A percentile compares a stretch with the other conserved stretches of the same genome.
These are phyloP conservation scores for Heimioporus sp. DNA, from an alignment of 768 basidiomycete genomes.

Conservation along the genomic window DNA sequence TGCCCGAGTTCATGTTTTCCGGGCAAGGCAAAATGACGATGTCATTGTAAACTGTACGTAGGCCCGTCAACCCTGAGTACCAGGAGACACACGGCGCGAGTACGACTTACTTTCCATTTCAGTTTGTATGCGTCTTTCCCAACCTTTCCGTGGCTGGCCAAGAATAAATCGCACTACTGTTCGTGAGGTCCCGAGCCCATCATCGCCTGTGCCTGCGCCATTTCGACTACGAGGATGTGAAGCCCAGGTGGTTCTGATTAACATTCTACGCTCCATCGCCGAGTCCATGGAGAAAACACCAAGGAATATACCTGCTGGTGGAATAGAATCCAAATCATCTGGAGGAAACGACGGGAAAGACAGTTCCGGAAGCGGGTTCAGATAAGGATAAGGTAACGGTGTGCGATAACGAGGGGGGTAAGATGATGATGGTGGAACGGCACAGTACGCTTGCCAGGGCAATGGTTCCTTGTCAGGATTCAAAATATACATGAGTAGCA, in stretches of 20 bases:
- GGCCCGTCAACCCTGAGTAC: constrained; percentile 2
- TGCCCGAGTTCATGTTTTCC: constrained; percentile 97
- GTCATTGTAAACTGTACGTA: constrained; percentile 72
- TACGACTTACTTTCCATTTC: constrained; percentile 84
- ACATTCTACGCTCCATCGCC: constrained; percentile 78
- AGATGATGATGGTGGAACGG: constrained; percentile 53
- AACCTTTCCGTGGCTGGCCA: constrained; percentile 77
- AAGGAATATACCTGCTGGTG: constrained; percentile 83
- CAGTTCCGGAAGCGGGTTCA: constrained; percentile 29
- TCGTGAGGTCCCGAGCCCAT: constrained; percentile 72
- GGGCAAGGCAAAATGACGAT: constrained; percentile 77
- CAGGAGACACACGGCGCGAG: background rate
- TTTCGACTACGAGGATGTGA: constrained; percentile 74
- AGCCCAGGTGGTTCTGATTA: constrained; percentile 90
- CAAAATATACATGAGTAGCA: constrained; percentile 86
- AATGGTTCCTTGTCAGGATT: constrained; percentile 95
- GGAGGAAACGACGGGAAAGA: constrained; percentile 63
- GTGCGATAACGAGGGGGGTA: constrained; percentile 43
- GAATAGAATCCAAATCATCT: constrained; percentile 62
- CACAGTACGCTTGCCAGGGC: constrained; percentile 93
- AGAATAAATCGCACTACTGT: constrained; percentile 88
- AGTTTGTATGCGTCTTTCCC: constrained; percentile 74
- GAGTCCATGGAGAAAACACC: constrained; percentile 91
- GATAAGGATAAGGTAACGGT: constrained; percentile 38
- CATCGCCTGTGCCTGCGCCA: constrained; percentile 69